These are phyloP conservation scores for Wallacemonas sp. DNA, from an alignment of 208 protist genomes.

Conservation along the genomic window DNA sequence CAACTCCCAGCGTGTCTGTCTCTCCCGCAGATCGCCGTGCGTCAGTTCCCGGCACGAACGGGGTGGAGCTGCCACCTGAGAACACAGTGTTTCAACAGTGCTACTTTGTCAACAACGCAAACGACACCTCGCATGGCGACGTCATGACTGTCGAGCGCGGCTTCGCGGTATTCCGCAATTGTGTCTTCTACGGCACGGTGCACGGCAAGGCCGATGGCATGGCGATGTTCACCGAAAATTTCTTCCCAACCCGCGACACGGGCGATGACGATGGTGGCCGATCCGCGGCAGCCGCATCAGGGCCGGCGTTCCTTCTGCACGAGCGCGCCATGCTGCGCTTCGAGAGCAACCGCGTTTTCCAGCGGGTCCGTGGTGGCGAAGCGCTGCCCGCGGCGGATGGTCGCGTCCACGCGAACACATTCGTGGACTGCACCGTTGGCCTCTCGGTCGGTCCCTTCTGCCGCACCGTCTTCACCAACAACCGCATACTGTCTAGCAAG, in stretches of 20 bases:
- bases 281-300: neutral
- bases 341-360: slow-evolving; percentile 53
- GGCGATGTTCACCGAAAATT: slow-evolving; percentile 57
- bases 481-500: slow-evolving; percentile 47
- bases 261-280: neutral
- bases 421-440: slow-evolving; percentile 45
- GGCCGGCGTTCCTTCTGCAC: slow-evolving; percentile 39
- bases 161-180: slow-evolving; percentile 56
- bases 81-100: slow-evolving; percentile 50
- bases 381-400: slow-evolving; percentile 51
- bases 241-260: slow-evolving; percentile 26
- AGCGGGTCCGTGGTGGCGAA: slow-evolving; percentile 40
- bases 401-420: slow-evolving; percentile 37
- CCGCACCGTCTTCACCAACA: slow-evolving; percentile 48
- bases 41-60: neutral
- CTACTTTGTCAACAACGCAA: slow-evolving; percentile 61
- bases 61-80: slow-evolving; percentile 11
- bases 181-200: slow-evolving; percentile 72
- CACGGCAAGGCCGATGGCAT: slow-evolving; percentile 46
- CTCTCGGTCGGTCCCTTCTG: slow-evolving; percentile 55
- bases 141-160: slow-evolving; percentile 55
- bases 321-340: slow-evolving; percentile 39
- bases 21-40: neutral
- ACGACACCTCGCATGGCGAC: slow-evolving; percentile 46
- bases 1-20: too few relatives aligned